Evolutionary conservation across 1,139 yeast genomes (phyloP), one percentile per base, ranked within the genome.

Genomic region (Nakaseomyces delphensis): DNA sequence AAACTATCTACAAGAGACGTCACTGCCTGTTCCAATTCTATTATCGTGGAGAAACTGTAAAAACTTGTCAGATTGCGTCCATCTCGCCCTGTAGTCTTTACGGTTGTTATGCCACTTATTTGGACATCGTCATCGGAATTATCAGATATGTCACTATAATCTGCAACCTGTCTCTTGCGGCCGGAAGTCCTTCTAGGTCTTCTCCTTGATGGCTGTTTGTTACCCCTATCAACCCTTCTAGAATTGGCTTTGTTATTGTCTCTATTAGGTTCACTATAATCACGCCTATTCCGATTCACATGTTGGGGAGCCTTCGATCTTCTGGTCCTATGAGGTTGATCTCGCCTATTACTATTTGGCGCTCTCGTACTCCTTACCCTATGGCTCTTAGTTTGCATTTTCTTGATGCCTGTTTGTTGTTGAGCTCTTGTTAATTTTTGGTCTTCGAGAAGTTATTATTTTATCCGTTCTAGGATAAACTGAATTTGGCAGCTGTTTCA

Each of bases 81-180:
- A 19, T 32, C 19, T 5, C 14, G 14, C 9, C 13, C 24, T 21
- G 11, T 20, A 6, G n/a, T 21, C n/a, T 20, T 21, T 16, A 33
- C 10, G 8, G 37, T 33, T 4, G 37, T 33, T 16, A 33, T 33
- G 21, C 37, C 37, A 21, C 37, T 33, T 4, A 33, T 33, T 21
- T 33, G 37, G 9, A 33, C 13, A n/a, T 33, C 37, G 13, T 33
- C 37, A 13, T 33, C 37, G n/a, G 27, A 20, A 33, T 33, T 33
- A 18, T 33, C 37, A 15, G 37, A 33, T 20, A 33, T 33, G 13
- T 33, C 37, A 13, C 37, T 33, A n/a, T 33, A 33, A 13, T 33
- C 37, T 14, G 37, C 37, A 4, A 33, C 27, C 16, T 33, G 37
- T 2, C 9, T 21, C 27, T 33, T 33, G 6, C n/a, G 15, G 9